Base-by-base conservation (phyloP, 257 asterid genomes). In the Plantago elongata region DNA sequence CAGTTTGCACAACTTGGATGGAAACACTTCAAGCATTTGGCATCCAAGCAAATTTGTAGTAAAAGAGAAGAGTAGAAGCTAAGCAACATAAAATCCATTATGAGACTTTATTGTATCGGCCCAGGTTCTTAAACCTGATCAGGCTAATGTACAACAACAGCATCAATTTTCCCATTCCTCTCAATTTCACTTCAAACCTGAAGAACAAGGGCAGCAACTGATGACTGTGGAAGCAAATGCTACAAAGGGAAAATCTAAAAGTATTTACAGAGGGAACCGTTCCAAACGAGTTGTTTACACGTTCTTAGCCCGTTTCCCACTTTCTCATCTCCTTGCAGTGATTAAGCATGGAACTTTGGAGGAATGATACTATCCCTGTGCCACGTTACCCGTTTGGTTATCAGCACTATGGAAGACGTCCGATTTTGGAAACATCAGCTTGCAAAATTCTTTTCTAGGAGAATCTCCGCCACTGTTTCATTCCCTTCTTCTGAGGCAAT, bases 391-490 rank as follows among this genome's bases (percentile, higher is more conserved):
- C 15, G 47, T 34, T 51, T 16, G 68, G 51, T 49, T 45, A 62
- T 63, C 58, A 51, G 64, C 38, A 13, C 29, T 45, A 29, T 38
- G 56, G 56, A 30, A 40, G 61, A 51, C 9, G 59, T 29, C 51
- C 37, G 70, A 62, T 37, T 56, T 16, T 57, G 1, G 45, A 37
- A 13, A 16, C 48, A 60, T 37, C 42, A 43, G n/a, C 57, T 29
- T 1, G 9, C 68, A 75, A 70, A 72, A 59, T 47, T 64, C 73
- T 66, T 30, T 37, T 56, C 84, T 78, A 87, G 0, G 99, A 84
- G 42, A 93, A 75, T 76, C 96, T 81, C 60, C 90, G 83, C 99
- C 96, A 87, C 47, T 81, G 86, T 58, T 84, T 89, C 79, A 73
- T 83, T 9, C 90, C 93, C 60, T 88, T 92, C 65, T 79, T 87